Percentiles rank a stretch among this genome's conserved stretches.
Evolutionary conservation across 2,329 filamentous ascomycete genomes (phyloP).

Genomic region (Paracoccidioides lutzii): DNA sequence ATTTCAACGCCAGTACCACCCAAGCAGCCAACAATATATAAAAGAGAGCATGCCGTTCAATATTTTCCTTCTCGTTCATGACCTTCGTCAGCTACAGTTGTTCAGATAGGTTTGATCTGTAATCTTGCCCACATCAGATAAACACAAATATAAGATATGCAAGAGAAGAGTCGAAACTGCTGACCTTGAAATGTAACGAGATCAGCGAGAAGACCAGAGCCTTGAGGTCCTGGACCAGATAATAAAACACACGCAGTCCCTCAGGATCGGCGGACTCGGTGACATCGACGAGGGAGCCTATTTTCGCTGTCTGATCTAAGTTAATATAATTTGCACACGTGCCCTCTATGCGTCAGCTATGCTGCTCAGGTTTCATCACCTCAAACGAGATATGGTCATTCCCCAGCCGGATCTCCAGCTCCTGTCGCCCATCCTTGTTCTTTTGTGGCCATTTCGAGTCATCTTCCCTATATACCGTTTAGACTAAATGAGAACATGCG

Average conservation of each 20-base stretch:
- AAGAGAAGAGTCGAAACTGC: slow-evolving; percentile 5
- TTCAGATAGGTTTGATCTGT: slow-evolving; percentile 40
- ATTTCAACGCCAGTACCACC: background rate
- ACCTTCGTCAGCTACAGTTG: background rate
- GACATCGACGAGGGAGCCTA: slow-evolving; percentile 91
- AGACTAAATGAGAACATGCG: slow-evolving; percentile 10
- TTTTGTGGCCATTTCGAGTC: slow-evolving; percentile 98
- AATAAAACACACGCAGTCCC: slow-evolving; percentile 94
- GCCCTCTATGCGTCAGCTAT: background rate
- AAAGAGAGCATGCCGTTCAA: background rate
- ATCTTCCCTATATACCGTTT: slow-evolving; percentile 58
- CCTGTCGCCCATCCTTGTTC: slow-evolving; percentile 96
- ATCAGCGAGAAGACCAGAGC: slow-evolving; percentile 94
- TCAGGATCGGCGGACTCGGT: slow-evolving; percentile 93
- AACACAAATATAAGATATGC: background rate
- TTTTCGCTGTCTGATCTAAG: slow-evolving; percentile 71
- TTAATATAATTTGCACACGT: background rate
- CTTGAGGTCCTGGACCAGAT: slow-evolving; percentile 93
- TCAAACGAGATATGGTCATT: slow-evolving; percentile 97
- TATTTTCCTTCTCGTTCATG: background rate
- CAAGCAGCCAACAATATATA: background rate
- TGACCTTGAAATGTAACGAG: slow-evolving; percentile 86
- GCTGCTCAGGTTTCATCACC: slow-evolving; percentile 39
- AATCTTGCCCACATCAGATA: background rate
- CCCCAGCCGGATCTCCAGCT: slow-evolving; percentile 85